Base-by-base conservation (phyloP, 192 early-diverging fungal species). In the Lobosporangium transversale region DNA sequence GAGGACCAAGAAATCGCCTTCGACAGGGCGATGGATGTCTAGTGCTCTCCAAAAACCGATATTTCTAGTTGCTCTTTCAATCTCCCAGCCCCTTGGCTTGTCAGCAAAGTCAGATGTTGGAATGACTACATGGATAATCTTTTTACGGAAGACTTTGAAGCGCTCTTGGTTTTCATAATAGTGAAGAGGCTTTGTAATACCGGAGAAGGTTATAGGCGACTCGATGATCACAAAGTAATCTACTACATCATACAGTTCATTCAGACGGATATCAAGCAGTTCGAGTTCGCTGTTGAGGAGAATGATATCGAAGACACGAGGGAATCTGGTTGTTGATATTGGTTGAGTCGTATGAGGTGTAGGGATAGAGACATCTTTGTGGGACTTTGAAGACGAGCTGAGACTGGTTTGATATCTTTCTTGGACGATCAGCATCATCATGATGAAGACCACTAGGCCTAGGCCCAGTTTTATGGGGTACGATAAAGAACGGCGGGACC, bases 161-260 rank as follows among this genome's bases (percentile, higher is more conserved):
- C 62, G 62, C 2, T 27, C 35, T 33, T 36, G 3, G 42, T 65
- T 47, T 29, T 42, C 17, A 15, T n/a, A 40, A 23, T 32, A 55
- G 30, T 54, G 8, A 0, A 47, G 36, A 1, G 12, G 51, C 53
- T 55, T 65, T 9, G 12, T 4, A 4, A 30, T 31, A 30, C 62
- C 52, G 12, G 53, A 55, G 21, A 55, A 65, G 15, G 62, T 45
- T 15, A 21, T 44, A 18, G 26, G 17, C 11, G 62, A 54, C 29
- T 65, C 62, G 26, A 55, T 47, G 45, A 65, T 55, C 27, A 55
- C 62, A 47, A 55, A 65, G 11, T 8, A 47, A 30, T 65, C 52
- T 10, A 65, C 53, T 30, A 32, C 18, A 17, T 44, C 4, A 23
- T n/a, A 20, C 18, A 55, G 62, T 24, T 65, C 62, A 26, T 54